These are phyloP conservation scores for Aspergillus sclerotiicarbonarius DNA, from an alignment of 495 filamentous ascomycete species.

Conservation along the genomic window DNA sequence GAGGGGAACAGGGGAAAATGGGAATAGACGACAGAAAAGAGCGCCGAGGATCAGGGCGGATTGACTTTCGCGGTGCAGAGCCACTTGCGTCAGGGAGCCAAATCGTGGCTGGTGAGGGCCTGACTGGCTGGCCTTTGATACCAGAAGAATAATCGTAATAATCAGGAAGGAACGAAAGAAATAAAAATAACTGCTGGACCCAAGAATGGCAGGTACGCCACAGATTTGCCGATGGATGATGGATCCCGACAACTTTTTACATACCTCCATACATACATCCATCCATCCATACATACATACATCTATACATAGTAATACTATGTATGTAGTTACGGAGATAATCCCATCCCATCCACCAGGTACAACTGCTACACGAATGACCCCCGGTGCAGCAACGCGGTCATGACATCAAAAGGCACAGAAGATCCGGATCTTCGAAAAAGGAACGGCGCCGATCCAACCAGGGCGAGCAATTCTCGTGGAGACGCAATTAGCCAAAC, in stretches of 20 bases:
- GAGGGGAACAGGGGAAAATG: background rate
- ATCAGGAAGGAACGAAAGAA: too few relatives aligned
- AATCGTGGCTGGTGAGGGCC: background rate
- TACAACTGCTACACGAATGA: too few relatives aligned
- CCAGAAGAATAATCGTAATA: background rate
- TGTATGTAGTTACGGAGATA: too few relatives aligned
- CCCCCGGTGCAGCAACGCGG: background rate
- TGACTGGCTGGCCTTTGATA: background rate
- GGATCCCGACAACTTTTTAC: background rate
- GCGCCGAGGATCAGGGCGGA: background rate
- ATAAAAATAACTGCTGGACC: too few relatives aligned
- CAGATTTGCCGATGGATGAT: too few relatives aligned
- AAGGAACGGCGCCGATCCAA: background rate
- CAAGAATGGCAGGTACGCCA: too few relatives aligned
- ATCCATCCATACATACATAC: background rate
- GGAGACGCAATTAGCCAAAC: conserved; percentile 6
- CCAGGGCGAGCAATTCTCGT: conserved; percentile 3
- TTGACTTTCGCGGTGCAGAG: conserved; percentile 13
- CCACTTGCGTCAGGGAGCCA: conserved; percentile 3
- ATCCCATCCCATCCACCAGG: too few relatives aligned
- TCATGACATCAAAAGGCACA: conserved; percentile 10
- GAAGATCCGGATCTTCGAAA: background rate
- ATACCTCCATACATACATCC: background rate
- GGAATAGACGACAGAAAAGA: background rate
- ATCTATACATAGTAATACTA: background rate